phyloP scores from a whole-genome alignment of 148 eudicot species.

The Chenopodium album region DNA sequence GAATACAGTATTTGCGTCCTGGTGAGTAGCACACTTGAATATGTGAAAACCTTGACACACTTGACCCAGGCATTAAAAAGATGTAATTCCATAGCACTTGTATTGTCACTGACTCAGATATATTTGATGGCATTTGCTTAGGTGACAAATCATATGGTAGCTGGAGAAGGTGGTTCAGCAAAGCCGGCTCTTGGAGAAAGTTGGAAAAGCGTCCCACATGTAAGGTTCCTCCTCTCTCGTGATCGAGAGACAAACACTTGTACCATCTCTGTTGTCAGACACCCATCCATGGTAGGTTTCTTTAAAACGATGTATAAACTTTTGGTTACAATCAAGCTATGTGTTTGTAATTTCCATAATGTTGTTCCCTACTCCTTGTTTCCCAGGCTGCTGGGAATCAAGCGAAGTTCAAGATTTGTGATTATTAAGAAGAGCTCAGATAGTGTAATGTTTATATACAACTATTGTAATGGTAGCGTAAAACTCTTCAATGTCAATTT shows the following conservation, averaged over 20 bases:
- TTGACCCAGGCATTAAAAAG: background rate
- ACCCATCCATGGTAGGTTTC: conserved; percentile 59
- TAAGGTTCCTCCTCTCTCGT: conserved; percentile 67
- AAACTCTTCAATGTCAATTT: too few relatives aligned
- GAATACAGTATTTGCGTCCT: conserved; percentile 62
- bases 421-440: background rate
- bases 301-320: background rate
- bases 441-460: too few relatives aligned
- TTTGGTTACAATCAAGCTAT: too few relatives aligned
- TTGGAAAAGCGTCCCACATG: conserved; percentile 85
- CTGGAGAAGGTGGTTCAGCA: conserved; percentile 68
- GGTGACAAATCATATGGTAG: conserved; percentile 97
- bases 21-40: conserved; percentile 43
- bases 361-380: background rate
- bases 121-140: conserved; percentile 21
- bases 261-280: conserved; percentile 54
- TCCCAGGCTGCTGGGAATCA: conserved; percentile 23
- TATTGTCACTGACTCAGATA: background rate
- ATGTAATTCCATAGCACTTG: background rate
- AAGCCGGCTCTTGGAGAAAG: conserved; percentile 98
- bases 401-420: conserved; percentile 23
- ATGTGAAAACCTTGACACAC: background rate
- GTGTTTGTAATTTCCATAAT: background rate
- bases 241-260: conserved; percentile 45
- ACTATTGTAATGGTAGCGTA: too few relatives aligned